Percentiles rank a stretch among this genome's conserved stretches.
Evolutionary conservation across 1,284 basidiomycete species (phyloP).

Genomic region (Ganoderma sinense): DNA sequence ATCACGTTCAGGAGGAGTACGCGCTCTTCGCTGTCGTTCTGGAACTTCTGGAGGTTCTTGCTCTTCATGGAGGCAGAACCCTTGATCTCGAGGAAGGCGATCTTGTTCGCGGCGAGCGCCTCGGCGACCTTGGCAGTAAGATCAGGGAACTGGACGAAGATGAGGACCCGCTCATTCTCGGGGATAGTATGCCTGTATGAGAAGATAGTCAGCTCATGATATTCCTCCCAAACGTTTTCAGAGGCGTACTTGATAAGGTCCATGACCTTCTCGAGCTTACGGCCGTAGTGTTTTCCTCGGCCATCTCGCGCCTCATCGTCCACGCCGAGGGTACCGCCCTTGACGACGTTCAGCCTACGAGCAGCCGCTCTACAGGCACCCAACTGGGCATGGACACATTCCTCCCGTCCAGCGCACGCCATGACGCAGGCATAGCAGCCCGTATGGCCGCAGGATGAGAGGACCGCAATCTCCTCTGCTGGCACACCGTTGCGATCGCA

Average conservation of each 20-base stretch:
- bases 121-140: constrained; percentile 91
- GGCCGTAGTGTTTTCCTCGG: constrained; percentile 83
- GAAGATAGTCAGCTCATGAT: background rate
- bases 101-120: constrained; percentile 75
- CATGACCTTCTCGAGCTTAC: constrained; percentile 88
- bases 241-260: constrained; percentile 78
- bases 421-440: constrained; percentile 82
- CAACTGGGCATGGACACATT: constrained; percentile 77
- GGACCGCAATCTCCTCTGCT: constrained; percentile 77
- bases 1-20: constrained; percentile 91
- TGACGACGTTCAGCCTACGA: constrained; percentile 82
- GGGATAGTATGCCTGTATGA: constrained; percentile 67
- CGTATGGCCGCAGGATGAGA: constrained; percentile 91
- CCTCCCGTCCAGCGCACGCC: constrained; percentile 76
- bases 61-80: constrained; percentile 82
- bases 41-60: constrained; percentile 86
- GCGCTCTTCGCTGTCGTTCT: constrained; percentile 76
- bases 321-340: constrained; percentile 82
- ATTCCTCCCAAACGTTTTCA: background rate
- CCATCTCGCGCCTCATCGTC: constrained; percentile 81
- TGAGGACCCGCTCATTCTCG: constrained; percentile 81
- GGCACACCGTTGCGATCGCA: constrained; percentile 66
- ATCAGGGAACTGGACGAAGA: constrained; percentile 96
- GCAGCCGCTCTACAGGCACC: constrained; percentile 79
- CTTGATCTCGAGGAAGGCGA: constrained; percentile 84